phyloP scores from a whole-genome alignment of 371 early-diverging fungal genomes.

The Thermomucor indicae-seudaticae region DNA sequence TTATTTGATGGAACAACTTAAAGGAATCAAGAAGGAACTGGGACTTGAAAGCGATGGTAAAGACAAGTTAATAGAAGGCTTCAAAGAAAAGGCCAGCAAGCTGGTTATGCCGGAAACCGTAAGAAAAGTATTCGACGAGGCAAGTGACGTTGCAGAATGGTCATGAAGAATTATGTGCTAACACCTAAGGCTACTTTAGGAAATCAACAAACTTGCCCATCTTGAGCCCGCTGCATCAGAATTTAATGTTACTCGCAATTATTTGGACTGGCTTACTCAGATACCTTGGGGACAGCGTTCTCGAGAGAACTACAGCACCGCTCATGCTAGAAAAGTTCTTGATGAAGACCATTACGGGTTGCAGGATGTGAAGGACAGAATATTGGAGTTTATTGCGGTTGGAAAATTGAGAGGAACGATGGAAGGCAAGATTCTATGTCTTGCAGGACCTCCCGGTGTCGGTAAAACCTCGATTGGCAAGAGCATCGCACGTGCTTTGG shows the following conservation, averaged over 20 bases:
- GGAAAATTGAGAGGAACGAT: constrained; percentile 92
- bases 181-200: too few relatives aligned
- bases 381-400: constrained; percentile 98
- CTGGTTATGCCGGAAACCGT: constrained; percentile 89
- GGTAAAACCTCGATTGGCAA: constrained; percentile 98
- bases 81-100: constrained; percentile 77
- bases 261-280: constrained; percentile 95
- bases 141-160: constrained; percentile 10
- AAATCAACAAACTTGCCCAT: constrained; percentile 87
- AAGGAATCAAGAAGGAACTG: constrained; percentile 96
- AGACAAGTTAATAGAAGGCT: constrained; percentile 92
- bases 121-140: constrained; percentile 94
- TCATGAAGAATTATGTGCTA: not conserved
- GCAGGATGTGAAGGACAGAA: constrained; percentile 97
- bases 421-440: constrained; percentile 94
- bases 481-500: constrained; percentile 92
- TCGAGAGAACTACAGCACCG: constrained; percentile 86
- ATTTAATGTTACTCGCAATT: constrained; percentile 96
- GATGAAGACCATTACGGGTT: constrained; percentile 99
- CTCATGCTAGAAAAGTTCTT: constrained; percentile 76
- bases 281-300: constrained; percentile 94
- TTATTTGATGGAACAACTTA: constrained; percentile 97
- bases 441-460: constrained; percentile 96
- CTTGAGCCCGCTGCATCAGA: constrained; percentile 96
- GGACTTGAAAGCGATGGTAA: constrained; percentile 96